phyloP scores from a whole-genome alignment of 2,329 filamentous ascomycete genomes.

The Nigrograna mackinnonii region DNA sequence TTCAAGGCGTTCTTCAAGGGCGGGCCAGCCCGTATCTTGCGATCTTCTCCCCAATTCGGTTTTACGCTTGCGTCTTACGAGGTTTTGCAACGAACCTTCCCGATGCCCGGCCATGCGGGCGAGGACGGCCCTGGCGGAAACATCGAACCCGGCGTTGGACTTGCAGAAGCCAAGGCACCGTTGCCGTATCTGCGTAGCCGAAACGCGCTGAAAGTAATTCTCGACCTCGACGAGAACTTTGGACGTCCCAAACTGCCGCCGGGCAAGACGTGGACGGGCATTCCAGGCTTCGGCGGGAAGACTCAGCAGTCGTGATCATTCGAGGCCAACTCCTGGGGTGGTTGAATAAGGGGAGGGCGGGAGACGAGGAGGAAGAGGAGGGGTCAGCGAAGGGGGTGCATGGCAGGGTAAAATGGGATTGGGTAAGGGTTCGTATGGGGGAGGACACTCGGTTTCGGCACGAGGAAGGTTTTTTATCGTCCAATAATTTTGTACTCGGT shows the following conservation, averaged over 20 bases:
- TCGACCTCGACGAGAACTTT: constrained; percentile 93
- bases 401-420: constrained; percentile 33
- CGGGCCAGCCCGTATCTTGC: constrained; percentile 89
- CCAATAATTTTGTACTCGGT: constrained; percentile 30
- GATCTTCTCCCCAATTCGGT: constrained; percentile 95
- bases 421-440: constrained; percentile 22
- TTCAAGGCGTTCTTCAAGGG: constrained; percentile 99
- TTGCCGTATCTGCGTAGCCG: constrained; percentile 73
- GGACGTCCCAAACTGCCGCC: constrained; percentile 68
- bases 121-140: constrained; percentile 57
- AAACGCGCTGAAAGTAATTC: constrained; percentile 93
- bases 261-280: constrained; percentile 36
- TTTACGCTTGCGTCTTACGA: constrained; percentile 97
- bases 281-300: constrained; percentile 40
- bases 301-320: constrained; percentile 22
- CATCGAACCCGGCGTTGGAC: constrained; percentile 64
- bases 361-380: constrained; percentile 9
- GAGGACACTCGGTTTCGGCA: constrained; percentile 17
- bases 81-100: constrained; percentile 78
- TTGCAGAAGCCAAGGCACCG: constrained; percentile 66
- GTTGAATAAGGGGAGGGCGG: background rate
- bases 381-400: constrained; percentile 15
- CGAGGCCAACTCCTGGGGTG: background rate
- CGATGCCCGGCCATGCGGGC: constrained; percentile 71
- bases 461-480: constrained; percentile 27